A percentile compares a stretch with the other conserved stretches of the same genome.
phyloP scores from a whole-genome alignment of 306 rosid genomes.

The Gastrolobium bilobum region DNA sequence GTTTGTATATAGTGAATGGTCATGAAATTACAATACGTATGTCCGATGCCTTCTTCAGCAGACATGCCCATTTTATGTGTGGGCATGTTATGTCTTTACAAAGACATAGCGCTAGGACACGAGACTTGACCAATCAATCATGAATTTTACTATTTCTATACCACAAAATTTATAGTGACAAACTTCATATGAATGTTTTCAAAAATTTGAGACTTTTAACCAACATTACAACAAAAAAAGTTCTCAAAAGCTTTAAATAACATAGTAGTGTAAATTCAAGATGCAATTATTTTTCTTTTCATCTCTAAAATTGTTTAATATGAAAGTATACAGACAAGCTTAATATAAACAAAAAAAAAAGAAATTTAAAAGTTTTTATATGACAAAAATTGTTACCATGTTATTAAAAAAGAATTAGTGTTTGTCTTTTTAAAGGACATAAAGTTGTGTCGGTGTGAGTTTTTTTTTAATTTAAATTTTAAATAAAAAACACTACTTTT shows the following conservation, averaged over 20 bases:
- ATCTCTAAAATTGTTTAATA: neutral
- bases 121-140: neutral
- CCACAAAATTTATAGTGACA: neutral
- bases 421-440: too few species aligned
- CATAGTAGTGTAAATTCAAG: neutral
- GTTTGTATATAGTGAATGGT: neutral
- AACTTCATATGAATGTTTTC: neutral
- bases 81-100: neutral
- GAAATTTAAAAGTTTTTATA: neutral
- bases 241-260: neutral
- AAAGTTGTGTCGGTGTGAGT: too few species aligned
- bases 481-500: too few species aligned
- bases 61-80: neutral
- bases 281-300: neutral
- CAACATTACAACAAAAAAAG: neutral
- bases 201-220: conserved; percentile 6
- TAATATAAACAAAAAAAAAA: neutral
- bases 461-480: too few species aligned
- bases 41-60: neutral
- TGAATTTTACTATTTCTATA: neutral
- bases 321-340: neutral
- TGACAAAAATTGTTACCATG: conserved; percentile 9
- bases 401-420: too few species aligned
- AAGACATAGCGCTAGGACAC: neutral
- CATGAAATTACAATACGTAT: neutral